These are phyloP conservation scores for Cutaneotrichosporon cutaneum DNA, from an alignment of 1,284 basidiomycete species.

Conservation along the genomic window DNA sequence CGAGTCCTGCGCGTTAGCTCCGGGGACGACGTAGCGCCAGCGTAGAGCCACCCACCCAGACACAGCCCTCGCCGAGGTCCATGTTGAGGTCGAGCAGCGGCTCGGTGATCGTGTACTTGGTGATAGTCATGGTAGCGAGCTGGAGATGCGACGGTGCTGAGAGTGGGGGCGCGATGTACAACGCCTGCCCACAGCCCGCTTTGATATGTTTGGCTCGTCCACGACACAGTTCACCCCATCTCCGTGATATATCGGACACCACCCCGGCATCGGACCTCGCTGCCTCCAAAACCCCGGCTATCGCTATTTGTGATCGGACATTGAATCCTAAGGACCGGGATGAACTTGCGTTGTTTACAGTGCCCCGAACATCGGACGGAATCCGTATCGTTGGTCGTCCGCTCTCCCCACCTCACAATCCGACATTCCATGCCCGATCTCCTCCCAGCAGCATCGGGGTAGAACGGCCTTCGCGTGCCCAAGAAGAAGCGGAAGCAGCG, in stretches of 20 bases:
- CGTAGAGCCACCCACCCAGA: slow-evolving; percentile 17
- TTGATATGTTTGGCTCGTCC: background rate
- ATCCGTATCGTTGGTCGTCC: background rate
- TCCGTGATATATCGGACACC: background rate
- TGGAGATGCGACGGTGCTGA: background rate
- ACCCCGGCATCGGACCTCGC: background rate
- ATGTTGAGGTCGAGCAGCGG: slow-evolving; percentile 24
- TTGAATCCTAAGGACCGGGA: background rate
- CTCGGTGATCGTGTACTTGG: slow-evolving; percentile 15
- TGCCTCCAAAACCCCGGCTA: background rate
- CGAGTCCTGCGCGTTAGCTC: slow-evolving; percentile 21
- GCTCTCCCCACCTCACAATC: background rate
- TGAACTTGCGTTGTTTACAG: background rate
- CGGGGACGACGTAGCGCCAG: too few species aligned
- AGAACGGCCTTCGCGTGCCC: background rate
- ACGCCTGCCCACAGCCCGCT: background rate
- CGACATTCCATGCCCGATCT: background rate
- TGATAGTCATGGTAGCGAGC: slow-evolving; percentile 3
- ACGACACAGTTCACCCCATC: background rate
- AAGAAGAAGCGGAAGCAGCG: slow-evolving; percentile 6
- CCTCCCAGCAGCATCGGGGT: background rate
- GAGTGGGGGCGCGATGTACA: background rate
- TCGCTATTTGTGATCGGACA: background rate
- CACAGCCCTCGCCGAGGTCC: slow-evolving; percentile 25
- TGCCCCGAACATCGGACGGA: background rate